These are phyloP conservation scores for Leccinum longicurvipes DNA, from an alignment of 768 basidiomycete species.

Conservation along the genomic window DNA sequence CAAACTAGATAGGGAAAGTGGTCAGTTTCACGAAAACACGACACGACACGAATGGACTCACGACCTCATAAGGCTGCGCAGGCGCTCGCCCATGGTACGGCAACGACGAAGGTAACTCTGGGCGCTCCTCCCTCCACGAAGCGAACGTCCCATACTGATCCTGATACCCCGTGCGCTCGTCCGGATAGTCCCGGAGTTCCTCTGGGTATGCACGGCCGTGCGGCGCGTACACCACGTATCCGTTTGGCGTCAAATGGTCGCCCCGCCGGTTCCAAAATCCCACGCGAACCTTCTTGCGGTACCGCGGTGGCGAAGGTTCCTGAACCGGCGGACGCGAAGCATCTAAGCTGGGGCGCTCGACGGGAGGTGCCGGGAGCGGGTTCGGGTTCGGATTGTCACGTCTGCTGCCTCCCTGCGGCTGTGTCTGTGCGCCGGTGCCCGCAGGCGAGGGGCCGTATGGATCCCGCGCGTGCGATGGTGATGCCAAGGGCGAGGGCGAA, in stretches of 20 bases:
- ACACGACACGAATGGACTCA: conserved; percentile 22
- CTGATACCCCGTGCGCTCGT: conserved; percentile 49
- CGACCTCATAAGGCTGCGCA: conserved; percentile 52
- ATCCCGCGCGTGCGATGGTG: conserved; percentile 14
- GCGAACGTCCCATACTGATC: conserved; percentile 48
- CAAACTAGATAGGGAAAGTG: conserved; percentile 30
- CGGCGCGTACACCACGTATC: conserved; percentile 68
- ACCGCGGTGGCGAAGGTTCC: conserved; percentile 28
- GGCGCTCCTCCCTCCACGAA: conserved; percentile 41
- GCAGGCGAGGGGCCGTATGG: not conserved
- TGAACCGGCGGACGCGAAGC: conserved; percentile 27
- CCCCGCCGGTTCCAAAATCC: conserved; percentile 79
- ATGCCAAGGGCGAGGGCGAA: conserved; percentile 14
- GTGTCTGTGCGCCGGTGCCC: not conserved
- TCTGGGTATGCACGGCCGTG: conserved; percentile 49
- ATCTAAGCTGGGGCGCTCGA: conserved; percentile 24
- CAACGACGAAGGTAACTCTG: conserved; percentile 60
- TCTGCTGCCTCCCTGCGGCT: not conserved
- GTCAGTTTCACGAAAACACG: not conserved
- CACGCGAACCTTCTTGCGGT: conserved; percentile 39
- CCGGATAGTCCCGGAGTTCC: conserved; percentile 61
- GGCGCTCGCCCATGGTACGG: conserved; percentile 56
- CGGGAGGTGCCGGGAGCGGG: conserved; percentile 28
- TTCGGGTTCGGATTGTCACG: conserved; percentile 22
- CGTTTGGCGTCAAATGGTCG: conserved; percentile 57